These are phyloP conservation scores for carrot (Daucus carota) DNA, from an alignment of 129 eudicot genomes.

Conservation along the genomic window DH1_v3.0 NC_030381.2:50547501-50548000, in stretches of 20 bases:
- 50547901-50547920: no score
- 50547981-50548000: no score
- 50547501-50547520: constrained; percentile 84
- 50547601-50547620: not conserved
- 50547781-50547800: not conserved
- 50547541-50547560: constrained; percentile 4
- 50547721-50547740: not conserved
- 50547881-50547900: no score
- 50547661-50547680: not conserved
- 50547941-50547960: no score
- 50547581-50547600: not conserved
- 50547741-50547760: not conserved
- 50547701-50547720: not conserved
- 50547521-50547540: constrained; percentile 53
- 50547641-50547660: not conserved
- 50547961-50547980: no score
- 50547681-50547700: not conserved
- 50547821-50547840: no score
- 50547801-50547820: not conserved
- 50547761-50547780: not conserved
- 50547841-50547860: no score
- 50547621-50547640: not conserved
- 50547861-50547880: no score
- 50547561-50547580: not conserved
- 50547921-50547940: no score